Evolutionary conservation across 768 basidiomycete species (phyloP), one percentile per base, ranked within the genome.

Genomic region (Leccinum ochraceum): DNA sequence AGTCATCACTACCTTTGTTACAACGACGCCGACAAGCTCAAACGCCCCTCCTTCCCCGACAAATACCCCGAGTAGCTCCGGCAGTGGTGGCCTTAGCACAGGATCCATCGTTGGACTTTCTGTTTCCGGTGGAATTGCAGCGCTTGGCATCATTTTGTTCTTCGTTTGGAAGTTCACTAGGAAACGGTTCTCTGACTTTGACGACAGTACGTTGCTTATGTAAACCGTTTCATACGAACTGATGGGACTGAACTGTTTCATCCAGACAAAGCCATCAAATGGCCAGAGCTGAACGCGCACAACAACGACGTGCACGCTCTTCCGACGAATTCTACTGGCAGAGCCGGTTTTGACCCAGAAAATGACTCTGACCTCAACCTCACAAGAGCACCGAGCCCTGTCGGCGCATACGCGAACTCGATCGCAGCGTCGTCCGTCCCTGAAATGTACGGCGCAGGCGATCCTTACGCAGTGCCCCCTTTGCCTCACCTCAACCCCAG

Each of bases 131-230:
- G 92, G 90, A 57, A 78, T 93, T 57, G 88, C 90, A 24, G 73
- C 87, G 20, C 74, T 94, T 66, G 88, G 83, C 10, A 80, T 94
- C 56, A 75, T 87, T 55, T 85, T 78, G 16, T 94, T 94, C 77
- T 83, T 92, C 64, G 76, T 90, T 39, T 94, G 93, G 92, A 94
- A 94, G 74, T 84, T 92, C 69, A 90, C 89, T 3, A 81, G 88
- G 68, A 94, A 93, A 72, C 87, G 88, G 59, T 85, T 87, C 69
- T 63, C 78, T 26, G 84, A 88, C 66, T 91, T 90, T 67, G 89
- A 93, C 67, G 89, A 91, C 76, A 86, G 92, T 92, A 73, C 67
- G 89, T 83, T 30, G 49, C 55, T 64, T 59, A 65, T 54, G 34
- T 60, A 60, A 66, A 1, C n/a, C 22, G 58, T 61, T 62, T 59